phyloP scores from a whole-genome alignment of 2,329 filamentous ascomycete genomes.

The Coleophoma eucalyptorum region DNA sequence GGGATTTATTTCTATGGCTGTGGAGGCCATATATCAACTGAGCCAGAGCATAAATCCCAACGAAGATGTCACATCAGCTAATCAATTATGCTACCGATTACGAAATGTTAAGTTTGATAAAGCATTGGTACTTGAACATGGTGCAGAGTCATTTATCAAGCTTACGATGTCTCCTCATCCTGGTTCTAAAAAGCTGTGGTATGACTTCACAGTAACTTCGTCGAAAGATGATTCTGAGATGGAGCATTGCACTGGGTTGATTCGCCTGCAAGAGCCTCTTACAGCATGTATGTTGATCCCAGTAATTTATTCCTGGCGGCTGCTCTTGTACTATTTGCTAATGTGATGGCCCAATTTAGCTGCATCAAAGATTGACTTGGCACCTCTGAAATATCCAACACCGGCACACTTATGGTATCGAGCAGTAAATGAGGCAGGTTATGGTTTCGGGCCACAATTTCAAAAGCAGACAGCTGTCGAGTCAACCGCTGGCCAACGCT shows the following conservation, averaged over 20 bases:
- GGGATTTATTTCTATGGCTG: constrained; percentile 14
- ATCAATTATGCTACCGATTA: constrained; percentile 6
- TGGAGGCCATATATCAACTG: constrained; percentile 14
- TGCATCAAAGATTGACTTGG: neutral
- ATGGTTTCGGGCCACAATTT: constrained; percentile 12
- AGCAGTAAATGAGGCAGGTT: constrained; percentile 8
- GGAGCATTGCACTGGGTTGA: constrained; percentile 22
- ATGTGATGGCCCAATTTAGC: neutral
- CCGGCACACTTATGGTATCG: constrained; percentile 8
- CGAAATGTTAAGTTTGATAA: constrained; percentile 12
- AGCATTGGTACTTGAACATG: constrained; percentile 19
- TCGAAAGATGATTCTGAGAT: constrained; percentile 15
- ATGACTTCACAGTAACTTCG: constrained; percentile 23
- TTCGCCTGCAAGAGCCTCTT: neutral
- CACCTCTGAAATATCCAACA: constrained; percentile 1
- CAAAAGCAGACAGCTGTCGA: constrained; percentile 12
- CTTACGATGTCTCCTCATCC: neutral
- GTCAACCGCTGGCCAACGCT: constrained; percentile 7
- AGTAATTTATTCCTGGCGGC: neutral
- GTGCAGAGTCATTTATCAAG: neutral
- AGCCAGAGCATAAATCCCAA: neutral
- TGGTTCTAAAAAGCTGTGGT: constrained; percentile 10
- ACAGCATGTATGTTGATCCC: neutral
- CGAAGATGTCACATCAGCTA: constrained; percentile 1
- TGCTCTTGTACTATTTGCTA: neutral